A percentile compares a stretch with the other conserved stretches of the same genome.
Conservation (phyloP, 164 flowering plant genomes). For the Tetracentron sinense region DNA sequence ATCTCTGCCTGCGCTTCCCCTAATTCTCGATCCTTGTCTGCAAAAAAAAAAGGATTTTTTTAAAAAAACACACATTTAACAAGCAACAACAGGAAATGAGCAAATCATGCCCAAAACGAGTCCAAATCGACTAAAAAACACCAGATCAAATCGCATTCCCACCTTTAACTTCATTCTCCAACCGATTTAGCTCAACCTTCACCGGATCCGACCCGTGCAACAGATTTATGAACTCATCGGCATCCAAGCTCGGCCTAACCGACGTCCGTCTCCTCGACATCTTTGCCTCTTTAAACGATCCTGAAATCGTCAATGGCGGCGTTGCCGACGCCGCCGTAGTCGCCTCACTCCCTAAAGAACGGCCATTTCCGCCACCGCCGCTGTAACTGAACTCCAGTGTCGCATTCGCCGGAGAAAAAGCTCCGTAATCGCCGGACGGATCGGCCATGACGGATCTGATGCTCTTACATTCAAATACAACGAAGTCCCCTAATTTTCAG, state of each 20-base stretch:
- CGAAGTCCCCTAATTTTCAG: background rate
- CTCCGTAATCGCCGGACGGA: slow-evolving; percentile 34
- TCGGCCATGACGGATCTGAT: slow-evolving; percentile 48
- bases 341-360: slow-evolving; percentile 9
- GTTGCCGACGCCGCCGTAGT: slow-evolving; percentile 8
- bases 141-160: slow-evolving; percentile 49
- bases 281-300: slow-evolving; percentile 58
- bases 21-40: slow-evolving; percentile 83
- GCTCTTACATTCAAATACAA: slow-evolving; percentile 22
- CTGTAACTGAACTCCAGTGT: slow-evolving; percentile 15
- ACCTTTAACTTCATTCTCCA: slow-evolving; percentile 93
- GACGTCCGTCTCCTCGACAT: slow-evolving; percentile 36
- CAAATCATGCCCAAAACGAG: slow-evolving; percentile 5
- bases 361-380: no score
- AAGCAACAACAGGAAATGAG: background rate
- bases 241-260: slow-evolving; percentile 63
- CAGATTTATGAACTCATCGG: slow-evolving; percentile 73
- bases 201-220: slow-evolving; percentile 96
- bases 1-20: slow-evolving; percentile 86
- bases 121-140: slow-evolving; percentile 15
- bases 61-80: slow-evolving; percentile 6
- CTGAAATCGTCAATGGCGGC: slow-evolving; percentile 40
- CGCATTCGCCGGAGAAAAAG: slow-evolving; percentile 10
- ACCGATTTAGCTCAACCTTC: slow-evolving; percentile 80
- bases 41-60: slow-evolving; percentile 19